Base-by-base conservation (phyloP, 495 filamentous ascomycete species). In the Aspergillus hancockii region DNA sequence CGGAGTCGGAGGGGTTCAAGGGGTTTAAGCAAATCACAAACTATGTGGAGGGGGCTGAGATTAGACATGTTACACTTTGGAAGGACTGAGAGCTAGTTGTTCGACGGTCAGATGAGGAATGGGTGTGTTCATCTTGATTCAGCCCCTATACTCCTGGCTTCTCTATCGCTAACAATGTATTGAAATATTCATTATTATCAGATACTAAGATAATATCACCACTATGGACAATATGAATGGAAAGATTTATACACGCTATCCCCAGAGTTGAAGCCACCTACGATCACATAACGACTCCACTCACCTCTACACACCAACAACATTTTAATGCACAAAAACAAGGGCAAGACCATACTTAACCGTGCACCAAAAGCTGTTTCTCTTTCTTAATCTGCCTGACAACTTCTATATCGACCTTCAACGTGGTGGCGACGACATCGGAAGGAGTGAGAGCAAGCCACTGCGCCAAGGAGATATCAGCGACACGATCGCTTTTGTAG, bases 381-480 rank as follows among this genome's bases (percentile, higher is more conserved):
- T 88, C 78, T 70, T 84, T 86, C 74, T 86, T 84, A 60, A 88
- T 65, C 18, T 77, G 72, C 64, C 81, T 73, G 13, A 83, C 83
- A 9, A 87, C 72, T 10, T 78, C 74, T 18, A 85, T 68, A 2
- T 81, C 79, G 28, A 88, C 75, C 63, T 86, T 86, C 30, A 87
- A 67, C 8, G 76, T 79, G 32, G 77, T 76, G 0, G 84, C 83
- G 4, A 87, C 84, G 50, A 85, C 79, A 49, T 86, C 81, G 3
- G 80, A 71, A 0, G 84, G 85, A 0, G 85, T 87, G 13, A 88
- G 70, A 0, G 85, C 85, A 28, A 88, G 77, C 85, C 85, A 88
- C 65, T 88, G 84, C 0, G 81, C 83, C 18, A 88, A 68, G 0
- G 80, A 77, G 57, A 87, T 84, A 63, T 88, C 85, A 4, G 79